A percentile compares a stretch with the other conserved stretches of the same genome.
Evolutionary conservation across 108 stramenopile genomes (phyloP).

Genomic region (Fragilaria radians): DNA sequence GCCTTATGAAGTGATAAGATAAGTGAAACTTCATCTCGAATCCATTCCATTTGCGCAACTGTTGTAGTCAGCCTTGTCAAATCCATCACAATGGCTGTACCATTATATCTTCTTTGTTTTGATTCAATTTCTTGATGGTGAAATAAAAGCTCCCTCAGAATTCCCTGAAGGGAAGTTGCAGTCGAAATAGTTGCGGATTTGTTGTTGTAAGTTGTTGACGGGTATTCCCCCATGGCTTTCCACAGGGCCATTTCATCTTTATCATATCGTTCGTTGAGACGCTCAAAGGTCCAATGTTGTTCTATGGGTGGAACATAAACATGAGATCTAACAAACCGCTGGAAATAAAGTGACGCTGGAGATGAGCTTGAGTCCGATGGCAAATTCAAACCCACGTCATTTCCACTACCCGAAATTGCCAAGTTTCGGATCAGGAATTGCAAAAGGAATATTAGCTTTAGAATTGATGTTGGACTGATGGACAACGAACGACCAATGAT

Average conservation of each 20-base stretch:
- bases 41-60: conserved; percentile 39
- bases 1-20: conserved; percentile 20
- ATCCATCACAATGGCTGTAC: conserved; percentile 57
- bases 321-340: conserved; percentile 14
- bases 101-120: conserved; percentile 18
- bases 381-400: no score
- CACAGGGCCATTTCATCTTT: conserved; percentile 52
- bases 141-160: neutral
- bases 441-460: conserved; percentile 47
- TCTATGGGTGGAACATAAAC: conserved; percentile 43
- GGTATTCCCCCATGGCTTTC: conserved; percentile 21
- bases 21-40: conserved; percentile 72
- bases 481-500: conserved; percentile 10
- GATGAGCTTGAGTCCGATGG: neutral
- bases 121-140: neutral
- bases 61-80: conserved; percentile 49
- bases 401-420: neutral
- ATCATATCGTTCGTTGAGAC: conserved; percentile 55
- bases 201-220: conserved; percentile 8
- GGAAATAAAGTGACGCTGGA: conserved; percentile 10
- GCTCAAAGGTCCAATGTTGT: conserved; percentile 80
- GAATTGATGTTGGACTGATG: conserved; percentile 27
- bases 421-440: conserved; percentile 28
- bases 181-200: no score
- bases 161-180: neutral